phyloP scores from a whole-genome alignment of 495 filamentous ascomycete genomes.

The Hyaloscypha variabilis region DNA sequence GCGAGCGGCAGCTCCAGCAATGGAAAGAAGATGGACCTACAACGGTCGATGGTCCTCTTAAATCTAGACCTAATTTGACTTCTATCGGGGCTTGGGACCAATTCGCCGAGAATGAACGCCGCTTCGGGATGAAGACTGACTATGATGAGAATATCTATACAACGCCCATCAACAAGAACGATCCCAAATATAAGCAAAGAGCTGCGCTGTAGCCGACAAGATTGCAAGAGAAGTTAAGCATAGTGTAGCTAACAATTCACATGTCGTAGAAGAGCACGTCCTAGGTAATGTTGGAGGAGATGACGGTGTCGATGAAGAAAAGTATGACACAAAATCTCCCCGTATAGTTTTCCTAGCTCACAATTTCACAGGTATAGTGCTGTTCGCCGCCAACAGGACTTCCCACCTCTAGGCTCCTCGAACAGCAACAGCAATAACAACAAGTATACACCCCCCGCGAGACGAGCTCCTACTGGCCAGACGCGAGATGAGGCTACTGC shows the following conservation, averaged over 20 bases:
- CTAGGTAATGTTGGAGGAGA: constrained; percentile 58
- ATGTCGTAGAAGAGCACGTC: constrained; percentile 86
- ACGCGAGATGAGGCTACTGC: too few relatives aligned
- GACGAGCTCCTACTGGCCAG: constrained; percentile 73
- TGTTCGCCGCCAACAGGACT: constrained; percentile 74
- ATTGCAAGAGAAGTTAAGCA: constrained; percentile 90
- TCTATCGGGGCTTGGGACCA: constrained; percentile 86
- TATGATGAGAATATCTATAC: constrained; percentile 97
- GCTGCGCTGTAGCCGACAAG: constrained; percentile 70
- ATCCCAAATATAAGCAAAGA: constrained; percentile 77
- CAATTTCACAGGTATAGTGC: constrained; percentile 74
- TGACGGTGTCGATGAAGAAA: constrained; percentile 81
- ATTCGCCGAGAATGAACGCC: constrained; percentile 84
- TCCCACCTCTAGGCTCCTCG: constrained; percentile 58
- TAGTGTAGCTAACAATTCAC: constrained; percentile 66
- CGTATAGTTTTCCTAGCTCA: constrained; percentile 33
- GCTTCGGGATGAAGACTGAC: constrained; percentile 82
- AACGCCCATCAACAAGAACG: constrained; percentile 78
- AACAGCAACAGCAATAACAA: too few relatives aligned
- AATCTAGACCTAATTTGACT: too few relatives aligned
- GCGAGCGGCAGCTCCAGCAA: too few relatives aligned
- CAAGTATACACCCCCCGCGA: constrained; percentile 88
- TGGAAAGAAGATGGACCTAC: too few relatives aligned
- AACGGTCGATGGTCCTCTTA: too few relatives aligned
- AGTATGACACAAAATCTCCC: constrained; percentile 55